These are phyloP conservation scores for Thelonectria rubi DNA, from an alignment of 2,329 filamentous ascomycete genomes.

Conservation along the genomic window DNA sequence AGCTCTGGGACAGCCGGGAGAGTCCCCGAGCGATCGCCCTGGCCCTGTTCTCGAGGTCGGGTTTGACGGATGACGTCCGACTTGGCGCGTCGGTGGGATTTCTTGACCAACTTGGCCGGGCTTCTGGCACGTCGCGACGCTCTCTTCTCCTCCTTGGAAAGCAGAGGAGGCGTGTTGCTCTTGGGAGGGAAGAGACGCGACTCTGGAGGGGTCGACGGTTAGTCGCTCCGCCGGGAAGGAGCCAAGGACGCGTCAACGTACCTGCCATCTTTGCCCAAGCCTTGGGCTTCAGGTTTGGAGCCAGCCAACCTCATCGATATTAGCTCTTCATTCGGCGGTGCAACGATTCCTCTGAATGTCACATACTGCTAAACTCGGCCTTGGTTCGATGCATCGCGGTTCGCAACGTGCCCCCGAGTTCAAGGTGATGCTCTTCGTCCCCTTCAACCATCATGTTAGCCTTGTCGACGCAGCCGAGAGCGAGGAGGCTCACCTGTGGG, in stretches of 20 bases:
- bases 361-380: slow-evolving; percentile 15
- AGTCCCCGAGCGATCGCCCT: background rate
- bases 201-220: slow-evolving; percentile 1
- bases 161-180: background rate
- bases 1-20: background rate
- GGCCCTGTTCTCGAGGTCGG: background rate
- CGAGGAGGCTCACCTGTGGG: background rate
- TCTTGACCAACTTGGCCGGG: background rate
- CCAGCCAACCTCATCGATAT: slow-evolving; percentile 9
- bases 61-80: slow-evolving; percentile 10
- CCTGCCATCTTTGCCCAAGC: slow-evolving; percentile 20
- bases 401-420: background rate
- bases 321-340: background rate
- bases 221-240: background rate
- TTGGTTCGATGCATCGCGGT: slow-evolving; percentile 24
- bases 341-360: background rate
- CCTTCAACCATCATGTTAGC: background rate
- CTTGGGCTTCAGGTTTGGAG: slow-evolving; percentile 10
- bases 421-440: background rate
- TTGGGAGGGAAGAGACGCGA: slow-evolving; percentile 13
- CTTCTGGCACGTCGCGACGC: background rate
- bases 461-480: no score
- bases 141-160: background rate
- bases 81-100: slow-evolving; percentile 9
- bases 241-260: background rate